Evolutionary conservation across 495 filamentous ascomycete species (phyloP).

Genomic region (Tirmania nivea): DNA sequence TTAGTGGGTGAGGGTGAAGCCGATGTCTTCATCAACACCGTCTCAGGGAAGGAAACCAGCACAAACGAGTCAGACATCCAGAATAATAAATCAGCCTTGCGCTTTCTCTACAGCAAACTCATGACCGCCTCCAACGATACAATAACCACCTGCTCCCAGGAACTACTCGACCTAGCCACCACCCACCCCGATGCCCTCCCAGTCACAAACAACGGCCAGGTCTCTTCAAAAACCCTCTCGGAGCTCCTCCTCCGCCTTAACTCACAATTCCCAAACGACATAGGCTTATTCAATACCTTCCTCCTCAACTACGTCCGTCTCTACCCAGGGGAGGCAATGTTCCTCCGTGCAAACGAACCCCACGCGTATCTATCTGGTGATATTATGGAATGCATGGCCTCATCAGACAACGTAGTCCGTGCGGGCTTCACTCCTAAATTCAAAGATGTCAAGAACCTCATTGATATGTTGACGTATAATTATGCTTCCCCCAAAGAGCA

Average conservation of each 20-base stretch:
- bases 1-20: slow-evolving; percentile 54
- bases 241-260: slow-evolving; percentile 56
- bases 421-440: slow-evolving; percentile 96
- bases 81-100: slow-evolving; percentile 62
- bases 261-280: slow-evolving; percentile 51
- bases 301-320: slow-evolving; percentile 68
- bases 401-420: slow-evolving; percentile 91
- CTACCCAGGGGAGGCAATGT: slow-evolving; percentile 78
- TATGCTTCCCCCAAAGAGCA: slow-evolving; percentile 87
- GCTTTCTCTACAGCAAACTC: slow-evolving; percentile 46
- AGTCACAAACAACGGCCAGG: slow-evolving; percentile 28
- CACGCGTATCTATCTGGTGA: slow-evolving; percentile 92
- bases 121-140: slow-evolving; percentile 53
- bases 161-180: slow-evolving; percentile 50
- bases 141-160: slow-evolving; percentile 38
- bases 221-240: slow-evolving; percentile 41
- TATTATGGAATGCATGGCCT: slow-evolving; percentile 97
- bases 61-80: slow-evolving; percentile 28
- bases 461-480: slow-evolving; percentile 77
- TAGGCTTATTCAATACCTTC: slow-evolving; percentile 59
- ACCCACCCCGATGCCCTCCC: slow-evolving; percentile 40
- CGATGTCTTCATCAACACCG: slow-evolving; percentile 41
- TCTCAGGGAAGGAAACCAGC: slow-evolving; percentile 42
- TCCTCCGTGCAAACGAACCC: slow-evolving; percentile 86
- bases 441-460: slow-evolving; percentile 85